These are phyloP conservation scores for Scutellaria barbata DNA, from an alignment of 257 asterid species.

Conservation along the genomic window DNA sequence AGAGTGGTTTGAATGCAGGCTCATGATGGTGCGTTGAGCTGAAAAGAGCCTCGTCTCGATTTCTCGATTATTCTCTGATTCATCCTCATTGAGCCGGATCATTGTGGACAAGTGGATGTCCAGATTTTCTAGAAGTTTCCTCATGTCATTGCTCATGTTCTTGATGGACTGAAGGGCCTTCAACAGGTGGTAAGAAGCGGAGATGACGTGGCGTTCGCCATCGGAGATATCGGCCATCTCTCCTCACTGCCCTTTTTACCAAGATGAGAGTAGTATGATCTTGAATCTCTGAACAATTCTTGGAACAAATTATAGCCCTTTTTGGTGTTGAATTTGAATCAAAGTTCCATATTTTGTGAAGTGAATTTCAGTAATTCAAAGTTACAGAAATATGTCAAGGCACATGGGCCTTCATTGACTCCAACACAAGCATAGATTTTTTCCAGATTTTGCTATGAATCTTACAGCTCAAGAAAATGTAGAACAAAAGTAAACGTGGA, in stretches of 20 bases:
- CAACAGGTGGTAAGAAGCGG: constrained; percentile 64
- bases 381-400: neutral
- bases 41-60: constrained; percentile 45
- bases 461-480: constrained; percentile 7
- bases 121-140: constrained; percentile 42
- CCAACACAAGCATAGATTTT: constrained; percentile 11
- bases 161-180: constrained; percentile 53
- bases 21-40: constrained; percentile 46
- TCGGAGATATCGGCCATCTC: constrained; percentile 33
- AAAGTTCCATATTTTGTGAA: neutral
- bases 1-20: constrained; percentile 43
- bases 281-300: constrained; percentile 18
- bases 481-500: neutral
- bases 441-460: neutral
- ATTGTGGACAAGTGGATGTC: constrained; percentile 48
- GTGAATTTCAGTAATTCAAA: neutral
- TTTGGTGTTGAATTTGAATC: neutral
- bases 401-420: constrained; percentile 4
- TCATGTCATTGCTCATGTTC: constrained; percentile 39
- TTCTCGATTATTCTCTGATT: constrained; percentile 34
- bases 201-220: constrained; percentile 52
- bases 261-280: neutral
- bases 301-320: neutral
- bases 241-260: constrained; percentile 17
- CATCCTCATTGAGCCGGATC: constrained; percentile 37